Base-by-base conservation (phyloP, 2,329 filamentous ascomycete genomes). In the Fusarium nodosum region DNA sequence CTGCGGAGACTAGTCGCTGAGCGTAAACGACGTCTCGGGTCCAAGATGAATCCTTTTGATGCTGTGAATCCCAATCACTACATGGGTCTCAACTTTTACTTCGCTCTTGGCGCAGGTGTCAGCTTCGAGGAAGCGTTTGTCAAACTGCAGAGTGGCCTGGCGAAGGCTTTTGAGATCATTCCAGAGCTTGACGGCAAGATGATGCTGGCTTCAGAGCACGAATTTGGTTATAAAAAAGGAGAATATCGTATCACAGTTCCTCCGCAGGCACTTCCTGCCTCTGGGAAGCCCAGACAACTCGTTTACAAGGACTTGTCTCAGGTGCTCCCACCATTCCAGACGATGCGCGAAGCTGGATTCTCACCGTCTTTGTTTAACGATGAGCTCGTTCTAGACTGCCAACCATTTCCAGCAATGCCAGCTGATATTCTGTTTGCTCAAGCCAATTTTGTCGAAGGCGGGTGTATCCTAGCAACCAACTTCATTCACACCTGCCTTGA, bases 1-100 rank as follows among this genome's bases (percentile, higher is more conserved):
- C 11, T 60, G 8, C 12, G 4, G 1, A 60, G 11, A 3, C 10
- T 26, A 11, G 3, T 60, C 0, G 42, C 30, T 5, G 56, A 60
- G 13, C 58, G 58, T 4, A 60, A 60, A n/a, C 56, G 56, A 1
- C 56, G 36, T 0, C 24, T 60, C 7, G 58, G 56, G 1, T 60
- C 30, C 0, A 60, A 60, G 7, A 60, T 60, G 58, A 60, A 52
- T 13, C 55, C 56, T 0, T 60, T 52, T 1, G 56, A 60, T n/a
- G 58, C 56, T 5, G 56, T 60, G 6, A 60, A 60, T 3, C 58
- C 58, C 20, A 60, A 60, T 31, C 56, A 60, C 9, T 60, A 60
- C 4, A 60, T 60, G 58, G 58, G 58, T 2, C 36, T 60, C 20
- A 60, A 60, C 30, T 60, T 60, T 9, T 60, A 60, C 42, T 60